Percentiles rank a stretch among this genome's conserved stretches.
Conservation (phyloP, 2,329 filamentous ascomycete species). For the Trichocomaceae sp. region DNA sequence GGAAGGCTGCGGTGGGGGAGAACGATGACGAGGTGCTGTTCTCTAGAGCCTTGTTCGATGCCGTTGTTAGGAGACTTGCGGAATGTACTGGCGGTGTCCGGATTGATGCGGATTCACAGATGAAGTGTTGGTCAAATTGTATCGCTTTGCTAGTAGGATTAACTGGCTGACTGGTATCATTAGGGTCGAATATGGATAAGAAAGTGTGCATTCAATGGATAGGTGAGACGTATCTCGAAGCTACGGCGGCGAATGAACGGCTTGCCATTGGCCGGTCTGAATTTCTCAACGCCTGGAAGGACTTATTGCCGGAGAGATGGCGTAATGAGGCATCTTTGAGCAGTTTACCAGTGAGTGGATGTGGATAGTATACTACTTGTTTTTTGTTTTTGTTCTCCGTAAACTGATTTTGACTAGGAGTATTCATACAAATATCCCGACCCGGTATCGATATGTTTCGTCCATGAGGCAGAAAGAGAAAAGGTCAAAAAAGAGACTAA, state of each 20-base stretch:
- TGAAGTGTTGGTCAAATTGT: constrained; percentile 32
- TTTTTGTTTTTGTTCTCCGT: background rate
- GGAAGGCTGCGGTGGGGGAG: constrained; percentile 34
- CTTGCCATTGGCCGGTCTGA: constrained; percentile 27
- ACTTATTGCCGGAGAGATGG: constrained; percentile 40
- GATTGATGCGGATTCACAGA: constrained; percentile 16
- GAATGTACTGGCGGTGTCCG: constrained; percentile 18
- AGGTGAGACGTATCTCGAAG: constrained; percentile 36
- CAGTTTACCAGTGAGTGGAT: constrained; percentile 25
- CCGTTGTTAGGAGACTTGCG: constrained; percentile 31
- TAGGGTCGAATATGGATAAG: constrained; percentile 38
- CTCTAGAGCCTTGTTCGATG: constrained; percentile 31
- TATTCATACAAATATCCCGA: constrained; percentile 29
- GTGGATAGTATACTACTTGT: background rate
- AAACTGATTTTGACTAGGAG: constrained; percentile 10
- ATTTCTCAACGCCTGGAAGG: constrained; percentile 36
- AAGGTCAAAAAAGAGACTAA: constrained; percentile 20
- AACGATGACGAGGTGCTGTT: constrained; percentile 25
- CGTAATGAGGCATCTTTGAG: constrained; percentile 28
- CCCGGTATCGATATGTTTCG: constrained; percentile 32
- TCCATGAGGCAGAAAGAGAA: constrained; percentile 25
- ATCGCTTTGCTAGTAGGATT: background rate
- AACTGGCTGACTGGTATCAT: background rate
- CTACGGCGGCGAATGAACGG: constrained; percentile 26
- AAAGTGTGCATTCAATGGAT: constrained; percentile 29